Base-by-base conservation (phyloP, 2,329 filamentous ascomycete genomes). In the Elsinoe ampelina region DNA sequence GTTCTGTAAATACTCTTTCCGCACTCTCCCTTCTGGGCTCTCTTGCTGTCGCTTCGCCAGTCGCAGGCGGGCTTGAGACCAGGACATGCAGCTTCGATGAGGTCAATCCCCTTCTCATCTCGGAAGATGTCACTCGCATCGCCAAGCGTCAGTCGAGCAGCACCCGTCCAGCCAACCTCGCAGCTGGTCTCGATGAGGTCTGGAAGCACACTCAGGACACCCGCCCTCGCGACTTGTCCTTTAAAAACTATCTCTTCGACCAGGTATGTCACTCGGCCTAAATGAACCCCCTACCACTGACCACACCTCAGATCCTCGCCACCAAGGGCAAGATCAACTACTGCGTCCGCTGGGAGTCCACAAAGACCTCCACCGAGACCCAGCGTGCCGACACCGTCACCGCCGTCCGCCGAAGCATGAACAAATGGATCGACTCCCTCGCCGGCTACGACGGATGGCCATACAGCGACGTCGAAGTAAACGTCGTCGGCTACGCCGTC, bases 311-410 rank as follows among this genome's bases (percentile, higher is more conserved):
- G 48, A 52, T 52, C 58, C 62, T 68, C 11, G 65, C 59, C 20
- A 61, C 42, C 57, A 64, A 67, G 54, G 66, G 72, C 61, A 67
- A 63, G 60, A 63, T 73, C 61, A 70, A 72, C 60, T 69, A 71
- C 62, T 76, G 73, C 54, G 73, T 76, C 3, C 70, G 74, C 41
- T 76, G 74, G 74, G 73, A 76, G 57, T 73, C 71, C 0, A 67
- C 61, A 20, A 61, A 66, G 3, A 62, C 65, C 1, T 68, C 74
- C 6, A 70, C 69, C 0, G 70, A 69, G 6, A 71, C 66, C 1
- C 68, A 75, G 58, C 71, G 74, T 12, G 64, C 63, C 12, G 62
- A 72, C 52, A 63, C 75, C 30, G 67, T 71, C 42, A 55, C 64
- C 3, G 68, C 69, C 0, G 62, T 73, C 3, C 64, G 70, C 51